phyloP scores from a whole-genome alignment of 2,329 filamentous ascomycete genomes.

The Colletotrichum tamarilloi region DNA sequence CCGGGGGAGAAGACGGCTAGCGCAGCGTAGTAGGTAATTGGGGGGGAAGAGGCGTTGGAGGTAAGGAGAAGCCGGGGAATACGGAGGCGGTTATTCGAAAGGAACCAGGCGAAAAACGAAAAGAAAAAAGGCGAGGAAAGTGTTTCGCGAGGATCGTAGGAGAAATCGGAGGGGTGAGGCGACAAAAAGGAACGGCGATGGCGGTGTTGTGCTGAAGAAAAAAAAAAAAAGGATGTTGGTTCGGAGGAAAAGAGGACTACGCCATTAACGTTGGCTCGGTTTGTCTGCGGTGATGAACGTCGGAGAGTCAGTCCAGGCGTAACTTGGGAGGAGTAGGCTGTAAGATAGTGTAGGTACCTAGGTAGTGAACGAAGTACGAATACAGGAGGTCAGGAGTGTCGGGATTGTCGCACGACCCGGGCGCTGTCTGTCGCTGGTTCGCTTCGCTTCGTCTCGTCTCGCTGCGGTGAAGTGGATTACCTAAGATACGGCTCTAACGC shows the following conservation, averaged over 20 bases:
- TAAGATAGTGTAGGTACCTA: background rate
- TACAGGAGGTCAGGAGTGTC: no score
- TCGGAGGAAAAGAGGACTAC: background rate
- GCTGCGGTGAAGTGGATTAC: background rate
- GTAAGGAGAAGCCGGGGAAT: background rate
- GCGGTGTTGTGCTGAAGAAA: conserved; percentile 22
- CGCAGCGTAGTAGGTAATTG: conserved; percentile 22
- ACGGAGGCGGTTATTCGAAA: background rate
- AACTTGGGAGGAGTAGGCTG: background rate
- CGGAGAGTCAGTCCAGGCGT: background rate
- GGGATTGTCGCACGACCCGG: conserved; percentile 1
- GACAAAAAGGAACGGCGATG: conserved; percentile 24
- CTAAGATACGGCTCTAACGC: background rate
- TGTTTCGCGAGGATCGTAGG: conserved; percentile 8
- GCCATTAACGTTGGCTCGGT: conserved; percentile 14
- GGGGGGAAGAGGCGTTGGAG: background rate
- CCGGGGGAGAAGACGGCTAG: conserved; percentile 27
- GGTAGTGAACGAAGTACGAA: no score
- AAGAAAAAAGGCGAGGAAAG: conserved; percentile 15
- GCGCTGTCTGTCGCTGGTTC: background rate
- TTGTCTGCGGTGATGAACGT: background rate
- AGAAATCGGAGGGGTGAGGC: conserved; percentile 8
- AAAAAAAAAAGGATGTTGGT: conserved; percentile 10
- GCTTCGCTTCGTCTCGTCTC: background rate
- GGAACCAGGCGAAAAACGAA: background rate